Evolutionary conservation across 768 basidiomycete species (phyloP).

Genomic region (Lactarius deliciosus): DNA sequence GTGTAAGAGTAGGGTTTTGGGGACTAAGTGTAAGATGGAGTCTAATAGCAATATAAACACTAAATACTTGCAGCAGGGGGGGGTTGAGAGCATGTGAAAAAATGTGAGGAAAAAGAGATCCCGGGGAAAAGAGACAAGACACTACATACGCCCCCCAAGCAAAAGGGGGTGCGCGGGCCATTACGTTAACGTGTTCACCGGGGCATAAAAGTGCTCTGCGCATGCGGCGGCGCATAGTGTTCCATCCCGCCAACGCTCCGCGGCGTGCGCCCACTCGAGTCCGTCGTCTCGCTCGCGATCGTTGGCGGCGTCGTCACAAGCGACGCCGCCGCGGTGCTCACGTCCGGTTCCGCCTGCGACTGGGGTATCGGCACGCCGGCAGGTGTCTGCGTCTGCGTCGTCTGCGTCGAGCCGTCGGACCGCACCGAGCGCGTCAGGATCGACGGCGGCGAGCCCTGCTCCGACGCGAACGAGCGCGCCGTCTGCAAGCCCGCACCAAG

Average conservation of each 20-base stretch:
- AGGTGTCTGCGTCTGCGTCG: slow-evolving; percentile 30
- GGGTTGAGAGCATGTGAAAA: background rate
- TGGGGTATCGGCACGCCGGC: slow-evolving; percentile 4
- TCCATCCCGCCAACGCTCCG: slow-evolving; percentile 49
- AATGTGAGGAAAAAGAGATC: too few species aligned
- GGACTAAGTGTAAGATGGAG: background rate
- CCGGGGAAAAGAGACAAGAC: background rate
- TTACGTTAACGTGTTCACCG: slow-evolving; percentile 5
- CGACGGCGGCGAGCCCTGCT: slow-evolving; percentile 30
- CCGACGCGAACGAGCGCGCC: slow-evolving; percentile 14
- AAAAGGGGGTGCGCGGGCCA: background rate
- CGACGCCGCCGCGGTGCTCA: slow-evolving; percentile 68
- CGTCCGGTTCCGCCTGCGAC: slow-evolving; percentile 41
- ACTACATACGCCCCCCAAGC: background rate
- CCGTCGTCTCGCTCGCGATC: slow-evolving; percentile 50
- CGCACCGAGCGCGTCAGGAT: slow-evolving; percentile 28
- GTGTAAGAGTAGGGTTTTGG: background rate
- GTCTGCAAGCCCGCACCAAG: slow-evolving; percentile 23
- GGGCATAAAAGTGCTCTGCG: slow-evolving; percentile 4
- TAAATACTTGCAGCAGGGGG: slow-evolving; percentile 17
- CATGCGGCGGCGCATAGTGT: slow-evolving; percentile 33
- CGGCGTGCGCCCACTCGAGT: slow-evolving; percentile 47
- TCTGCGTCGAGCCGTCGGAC: slow-evolving; percentile 22
- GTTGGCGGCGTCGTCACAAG: slow-evolving; percentile 68
- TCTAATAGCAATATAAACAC: slow-evolving; percentile 16